phyloP scores from a whole-genome alignment of 192 early-diverging fungal species.

The Dimargaris verticillata region DNA sequence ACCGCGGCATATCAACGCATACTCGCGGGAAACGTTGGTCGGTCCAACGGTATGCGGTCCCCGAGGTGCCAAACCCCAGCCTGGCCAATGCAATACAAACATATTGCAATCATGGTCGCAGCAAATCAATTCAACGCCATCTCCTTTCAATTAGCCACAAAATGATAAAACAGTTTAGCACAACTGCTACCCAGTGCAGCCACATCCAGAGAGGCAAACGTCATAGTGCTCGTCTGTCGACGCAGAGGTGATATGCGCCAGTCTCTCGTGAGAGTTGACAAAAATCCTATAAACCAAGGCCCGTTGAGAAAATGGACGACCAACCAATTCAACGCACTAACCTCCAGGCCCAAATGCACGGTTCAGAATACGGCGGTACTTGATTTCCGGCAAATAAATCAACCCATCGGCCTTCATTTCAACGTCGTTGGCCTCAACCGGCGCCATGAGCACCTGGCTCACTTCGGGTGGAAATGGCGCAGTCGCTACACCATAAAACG shows the following conservation, averaged over 20 bases:
- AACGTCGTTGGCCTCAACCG: constrained; percentile 44
- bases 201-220: too few relatives aligned
- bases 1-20: constrained; percentile 73
- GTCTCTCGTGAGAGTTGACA: too few relatives aligned
- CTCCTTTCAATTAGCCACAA: too few relatives aligned
- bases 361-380: constrained; percentile 90
- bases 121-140: too few relatives aligned
- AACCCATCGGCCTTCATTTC: constrained; percentile 88
- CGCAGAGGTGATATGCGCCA: too few relatives aligned
- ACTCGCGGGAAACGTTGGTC: constrained; percentile 75
- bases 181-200: too few relatives aligned
- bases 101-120: too few relatives aligned
- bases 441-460: constrained; percentile 39
- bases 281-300: too few relatives aligned
- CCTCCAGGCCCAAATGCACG: constrained; percentile 87
- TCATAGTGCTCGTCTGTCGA: too few relatives aligned
- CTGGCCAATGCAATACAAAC: constrained; percentile 12
- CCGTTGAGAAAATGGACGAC: too few relatives aligned
- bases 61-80: constrained; percentile 74
- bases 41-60: constrained; percentile 68
- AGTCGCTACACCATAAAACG: constrained; percentile 40
- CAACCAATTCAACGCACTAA: neutral
- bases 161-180: too few relatives aligned
- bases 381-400: constrained; percentile 90
- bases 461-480: constrained; percentile 46